Evolutionary conservation across 176 grass and related monocot species (phyloP), one percentile per base, ranked within the genome.

Genomic region (Musa troglodytarum): DNA sequence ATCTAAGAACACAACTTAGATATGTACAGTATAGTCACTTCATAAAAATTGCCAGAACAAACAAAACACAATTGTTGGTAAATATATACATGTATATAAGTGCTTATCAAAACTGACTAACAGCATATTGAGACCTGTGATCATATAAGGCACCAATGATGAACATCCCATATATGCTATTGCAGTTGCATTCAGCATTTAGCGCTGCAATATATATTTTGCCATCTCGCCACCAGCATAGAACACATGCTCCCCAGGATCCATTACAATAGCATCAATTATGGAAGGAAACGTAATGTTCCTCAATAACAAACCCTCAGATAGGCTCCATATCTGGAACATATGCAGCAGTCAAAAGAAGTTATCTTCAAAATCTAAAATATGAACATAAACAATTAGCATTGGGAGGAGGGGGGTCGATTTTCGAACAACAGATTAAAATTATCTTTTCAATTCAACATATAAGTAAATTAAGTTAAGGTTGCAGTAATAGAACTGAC

Each of bases 181-280:
- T 80, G 76, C 76, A 85, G 53, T 78, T 82, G 69, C 62, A 73
- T 79, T 93, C 84, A 83, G 84, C 84, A 82, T 89, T 87, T 74
- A 98, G 85, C 51, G 82, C 75, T 74, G 84, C 87, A 83, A 93
- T 77, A 85, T 93, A 98, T 83, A 93, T 98, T 73, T 93, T 93
- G 24, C 90, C 90, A 91, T 98, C 94, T 86, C 84, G 83, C 86
- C 80, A 75, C 90, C 94, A 75, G 94, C 90, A 83, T 91, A 98
- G 76, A 98, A 98, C 74, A 87, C 78, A 83, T 91, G 86, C 81
- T 89, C 85, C 68, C 79, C 83, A 63, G 88, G 86, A 61, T 98
- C 88, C 61, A 93, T 82, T 65, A 69, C 71, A 22, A 98, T 17
- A 75, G 80, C 79, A 82, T 85, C 80, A 73, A 88, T 85, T 25